Conservation (phyloP, 352 stramenopile species). For the Paralagenidium karlingii region DNA sequence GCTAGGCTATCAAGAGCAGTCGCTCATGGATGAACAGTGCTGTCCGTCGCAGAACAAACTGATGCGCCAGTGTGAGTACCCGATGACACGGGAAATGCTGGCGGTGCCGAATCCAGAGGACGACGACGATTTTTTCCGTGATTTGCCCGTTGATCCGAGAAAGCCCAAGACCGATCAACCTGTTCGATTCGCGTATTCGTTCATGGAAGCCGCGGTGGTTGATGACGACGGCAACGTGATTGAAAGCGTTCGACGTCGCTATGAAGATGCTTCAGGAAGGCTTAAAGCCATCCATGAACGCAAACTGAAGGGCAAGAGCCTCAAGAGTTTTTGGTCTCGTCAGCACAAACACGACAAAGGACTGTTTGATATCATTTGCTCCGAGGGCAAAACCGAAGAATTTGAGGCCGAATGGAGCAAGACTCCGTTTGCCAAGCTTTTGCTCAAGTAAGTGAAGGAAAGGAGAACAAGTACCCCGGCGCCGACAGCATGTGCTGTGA, state of each 20-base stretch:
- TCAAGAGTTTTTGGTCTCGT: constrained; percentile 73
- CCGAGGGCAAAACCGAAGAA: constrained; percentile 34
- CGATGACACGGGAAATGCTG: constrained; percentile 14
- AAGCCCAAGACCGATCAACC: constrained; percentile 12
- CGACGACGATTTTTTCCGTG: constrained; percentile 74
- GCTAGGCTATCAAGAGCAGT: constrained; percentile 68
- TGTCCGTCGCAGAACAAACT: constrained; percentile 5
- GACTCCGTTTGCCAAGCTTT: constrained; percentile 51
- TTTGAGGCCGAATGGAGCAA: constrained; percentile 62
- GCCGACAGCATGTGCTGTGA: too few species aligned
- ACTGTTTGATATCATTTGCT: constrained; percentile 46
- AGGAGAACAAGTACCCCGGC: too few species aligned
- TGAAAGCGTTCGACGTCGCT: constrained; percentile 58
- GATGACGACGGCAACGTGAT: constrained; percentile 52
- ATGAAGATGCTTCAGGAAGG: constrained; percentile 66
- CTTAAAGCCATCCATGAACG: constrained; percentile 77
- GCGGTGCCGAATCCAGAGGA: constrained; percentile 20
- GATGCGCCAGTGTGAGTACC: constrained; percentile 11
- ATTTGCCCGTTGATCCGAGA: constrained; percentile 31
- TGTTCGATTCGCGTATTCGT: constrained; percentile 66
- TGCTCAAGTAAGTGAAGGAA: constrained; percentile 15
- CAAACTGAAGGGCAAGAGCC: constrained; percentile 32
- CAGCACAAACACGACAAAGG: constrained; percentile 46
- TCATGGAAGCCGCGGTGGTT: constrained; percentile 51
- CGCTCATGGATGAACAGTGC: constrained; percentile 54